A percentile compares a stretch with the other conserved stretches of the same genome.
These are phyloP conservation scores for Inga oerstediana DNA, from an alignment of 306 rosid species.

Conservation along the genomic window DNA sequence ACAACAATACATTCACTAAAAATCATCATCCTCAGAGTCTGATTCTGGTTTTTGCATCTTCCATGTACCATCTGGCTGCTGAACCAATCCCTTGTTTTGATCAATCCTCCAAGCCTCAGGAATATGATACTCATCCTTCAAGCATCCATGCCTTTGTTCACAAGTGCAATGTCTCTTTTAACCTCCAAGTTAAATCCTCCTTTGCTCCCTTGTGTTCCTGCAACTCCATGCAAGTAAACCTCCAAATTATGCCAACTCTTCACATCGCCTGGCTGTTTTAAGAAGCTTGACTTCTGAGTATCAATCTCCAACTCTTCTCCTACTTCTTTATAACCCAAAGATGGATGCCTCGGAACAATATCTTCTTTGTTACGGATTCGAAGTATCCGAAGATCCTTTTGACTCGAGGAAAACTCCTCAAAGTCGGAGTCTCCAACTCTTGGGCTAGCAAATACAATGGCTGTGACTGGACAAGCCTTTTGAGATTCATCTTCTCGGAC, in stretches of 20 bases:
- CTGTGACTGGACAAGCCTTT: not conserved
- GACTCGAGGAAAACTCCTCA: not conserved
- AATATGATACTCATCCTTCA: constrained; percentile 26
- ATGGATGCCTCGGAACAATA: constrained; percentile 2
- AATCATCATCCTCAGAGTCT: not conserved
- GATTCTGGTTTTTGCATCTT: constrained; percentile 40
- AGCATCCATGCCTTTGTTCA: constrained; percentile 7
- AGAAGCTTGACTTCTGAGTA: constrained; percentile 45
- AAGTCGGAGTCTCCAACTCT: constrained; percentile 4
- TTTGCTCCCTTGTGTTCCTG: constrained; percentile 62
- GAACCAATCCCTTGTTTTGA: constrained; percentile 68
- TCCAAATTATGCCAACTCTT: constrained; percentile 65
- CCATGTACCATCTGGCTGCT: constrained; percentile 66
- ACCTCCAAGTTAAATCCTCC: constrained; percentile 28
- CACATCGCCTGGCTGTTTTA: constrained; percentile 38
- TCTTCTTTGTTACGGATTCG: not conserved
- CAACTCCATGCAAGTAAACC: constrained; percentile 73
- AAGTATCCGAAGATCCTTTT: not conserved
- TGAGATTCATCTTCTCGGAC: not conserved
- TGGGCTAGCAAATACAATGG: constrained; percentile 2
- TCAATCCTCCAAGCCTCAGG: constrained; percentile 53
- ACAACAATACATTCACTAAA: not conserved
- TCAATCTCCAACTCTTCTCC: constrained; percentile 45
- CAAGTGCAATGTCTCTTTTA: constrained; percentile 57
- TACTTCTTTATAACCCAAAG: not conserved